Evolutionary conservation across 495 filamentous ascomycete species (phyloP), one percentile per base, ranked within the genome.

Genomic region (Penicillium canescens): DNA sequence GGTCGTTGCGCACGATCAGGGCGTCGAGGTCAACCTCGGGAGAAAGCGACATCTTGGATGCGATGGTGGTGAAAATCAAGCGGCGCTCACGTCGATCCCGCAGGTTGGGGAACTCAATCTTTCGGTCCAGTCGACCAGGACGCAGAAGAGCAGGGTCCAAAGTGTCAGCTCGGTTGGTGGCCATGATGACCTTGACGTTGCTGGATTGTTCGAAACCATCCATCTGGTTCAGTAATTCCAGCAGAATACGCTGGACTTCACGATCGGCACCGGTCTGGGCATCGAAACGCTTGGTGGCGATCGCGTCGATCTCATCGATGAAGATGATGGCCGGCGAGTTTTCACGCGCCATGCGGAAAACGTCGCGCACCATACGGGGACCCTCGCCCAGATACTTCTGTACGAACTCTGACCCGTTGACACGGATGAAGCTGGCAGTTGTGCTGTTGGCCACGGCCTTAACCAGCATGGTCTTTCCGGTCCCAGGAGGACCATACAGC

Each of bases 131-230:
- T 73, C 94, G 91, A 52, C 94, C 94, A 16, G 94, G 94, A 53
- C 94, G 90, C 42, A 98, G 83, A 60, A 98, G 75, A 11, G 94
- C 94, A 4, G 94, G 94, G 66, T 98, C 94, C 45, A 98, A 79
- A 12, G 95, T 98, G 65, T 98, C 94, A 43, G 94, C 95, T 60
- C 94, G 86, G 77, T 98, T 98, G 57, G 94, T 98, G 51, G 94
- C 94, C 94, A 98, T 98, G 77, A 98, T 98, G 65, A 98, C 94
- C 75, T 98, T 98, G 70, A 98, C 95, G 68, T 98, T 98, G 73
- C 90, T 88, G 2, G 91, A 93, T 70, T 98, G 94, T 70, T 98
- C 94, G 75, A 98, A 98, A 56, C 94, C 94, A 72, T 98, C 94
- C 94, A 98, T 98, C 74, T 98, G 94, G 76, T 98, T 98, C 52